Evolutionary conservation across 2,329 filamentous ascomycete genomes (phyloP).

Genomic region (Purpureocillium lavendulum): DNA sequence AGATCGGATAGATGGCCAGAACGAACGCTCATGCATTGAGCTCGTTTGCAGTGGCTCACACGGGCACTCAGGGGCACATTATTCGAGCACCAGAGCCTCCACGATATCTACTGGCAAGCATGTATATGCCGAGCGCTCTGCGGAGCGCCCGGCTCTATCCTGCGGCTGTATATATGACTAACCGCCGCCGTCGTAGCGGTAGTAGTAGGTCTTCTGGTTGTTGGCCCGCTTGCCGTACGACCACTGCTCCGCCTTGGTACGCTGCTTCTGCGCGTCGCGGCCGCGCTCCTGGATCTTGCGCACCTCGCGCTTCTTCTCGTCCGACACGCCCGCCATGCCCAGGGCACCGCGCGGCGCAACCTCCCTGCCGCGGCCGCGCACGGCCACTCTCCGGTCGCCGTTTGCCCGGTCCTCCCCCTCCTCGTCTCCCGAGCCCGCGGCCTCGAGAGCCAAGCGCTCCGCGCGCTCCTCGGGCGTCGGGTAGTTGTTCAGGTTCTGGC

Average conservation of each 20-base stretch:
- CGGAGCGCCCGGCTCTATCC: no score
- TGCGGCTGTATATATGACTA: slow-evolving; percentile 13
- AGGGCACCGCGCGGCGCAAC: slow-evolving; percentile 61
- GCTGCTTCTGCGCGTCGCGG: slow-evolving; percentile 54
- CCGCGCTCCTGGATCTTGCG: slow-evolving; percentile 60
- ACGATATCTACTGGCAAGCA: no score
- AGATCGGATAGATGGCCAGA: no score
- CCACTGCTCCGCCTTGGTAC: slow-evolving; percentile 56
- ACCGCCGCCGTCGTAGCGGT: slow-evolving; percentile 37
- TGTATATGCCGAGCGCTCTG: no score
- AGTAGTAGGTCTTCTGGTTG: slow-evolving; percentile 57
- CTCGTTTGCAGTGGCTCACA: no score
- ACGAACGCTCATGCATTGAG: no score
- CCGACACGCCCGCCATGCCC: slow-evolving; percentile 70
- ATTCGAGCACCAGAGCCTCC: no score
- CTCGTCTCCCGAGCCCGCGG: slow-evolving; percentile 23
- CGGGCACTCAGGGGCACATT: no score
- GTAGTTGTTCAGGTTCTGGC: slow-evolving; percentile 84
- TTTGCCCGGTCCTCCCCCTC: slow-evolving; percentile 24
- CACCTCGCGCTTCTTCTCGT: slow-evolving; percentile 65
- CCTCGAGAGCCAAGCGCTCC: slow-evolving; percentile 55
- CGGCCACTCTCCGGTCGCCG: slow-evolving; percentile 10
- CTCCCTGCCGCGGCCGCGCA: slow-evolving; percentile 36
- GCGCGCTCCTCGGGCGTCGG: slow-evolving; percentile 70
- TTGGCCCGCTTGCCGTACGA: slow-evolving; percentile 67